Evolutionary conservation across 768 basidiomycete genomes (phyloP), one percentile per base, ranked within the genome.

Genomic region (Russula earlei): DNA sequence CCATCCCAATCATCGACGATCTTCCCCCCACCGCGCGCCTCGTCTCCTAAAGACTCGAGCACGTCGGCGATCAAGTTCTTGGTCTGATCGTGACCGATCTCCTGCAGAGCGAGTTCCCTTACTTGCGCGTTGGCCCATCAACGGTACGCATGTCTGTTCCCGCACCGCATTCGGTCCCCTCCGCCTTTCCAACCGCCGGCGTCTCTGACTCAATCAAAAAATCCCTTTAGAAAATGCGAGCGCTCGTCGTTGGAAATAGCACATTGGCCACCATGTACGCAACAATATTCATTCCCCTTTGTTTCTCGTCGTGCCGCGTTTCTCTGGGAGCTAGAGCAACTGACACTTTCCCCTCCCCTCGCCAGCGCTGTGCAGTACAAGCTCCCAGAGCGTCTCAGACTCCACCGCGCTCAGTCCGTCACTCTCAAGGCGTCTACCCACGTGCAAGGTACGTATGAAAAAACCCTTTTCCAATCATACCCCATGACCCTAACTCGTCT

Each of bases 41-140:
- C 15, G 25, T 6, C 15, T 19, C 6, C 5, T n/a, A 38, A 48
- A 19, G 87, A 65, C 77, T 79, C 49, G 88, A 91, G 65, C 84
- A 88, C 68, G 69, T 89, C 3, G 88, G 88, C 0, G 88, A 91
- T 66, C 72, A 81, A 5, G 86, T 91, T 33, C 74, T 91, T 1
- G 79, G 80, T 22, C 68, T 90, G 20, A 70, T 80, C 27, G 81
- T 89, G 33, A 90, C 88, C 0, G 69, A 67, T 49, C 74, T 90
- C 34, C 71, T 91, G 66, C 67, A 77, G 44, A 50, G 37, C 6
- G 76, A 84, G 20, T 85, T 79, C 69, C 88, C 87, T 0, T 74
- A 78, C 49, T 69, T 91, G 19, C 82, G 79, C 19, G 88, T 91
- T 38, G 88, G 88, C 2, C 86, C 88, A 17, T 80, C 83, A 3